Evolutionary conservation across 768 basidiomycete species (phyloP), one percentile per base, ranked within the genome.

Genomic region (Cytidiella melzeri): DNA sequence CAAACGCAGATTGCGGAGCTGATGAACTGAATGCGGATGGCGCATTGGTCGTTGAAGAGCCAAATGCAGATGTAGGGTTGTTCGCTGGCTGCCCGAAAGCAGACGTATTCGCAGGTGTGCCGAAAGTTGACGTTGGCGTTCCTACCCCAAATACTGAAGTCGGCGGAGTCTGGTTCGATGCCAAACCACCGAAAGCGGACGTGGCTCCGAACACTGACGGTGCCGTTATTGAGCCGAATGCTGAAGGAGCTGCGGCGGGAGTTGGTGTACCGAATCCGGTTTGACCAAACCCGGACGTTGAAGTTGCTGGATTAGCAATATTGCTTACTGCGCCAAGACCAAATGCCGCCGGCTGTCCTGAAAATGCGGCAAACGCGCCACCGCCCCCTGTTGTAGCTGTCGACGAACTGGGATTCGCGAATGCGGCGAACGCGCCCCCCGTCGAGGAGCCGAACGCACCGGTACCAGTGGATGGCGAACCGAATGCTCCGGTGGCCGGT

Each of bases 381-480:
- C 57, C 56, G 6, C 48, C 42, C 24, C 53, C 28, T 4, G 55
- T 56, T 9, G 52, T 55, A n/a, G 52, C 45, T 40, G 15, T 43
- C 5, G 58, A 19, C 3, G 47, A 20, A 12, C 45, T 27, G 15
- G 50, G 53, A 26, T 53, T 51, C 6, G 67, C 62, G 46, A 70
- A 70, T 1, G 72, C 72, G 38, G 70, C 64, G 48, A 83, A 83
- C 1, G 76, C 76, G 2, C 79, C 78, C 4, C 73, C 65, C 3
- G 73, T 69, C 4, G 77, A 10, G n/a, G n/a, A n/a, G n/a, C n/a
- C n/a, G n/a, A n/a, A n/a, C n/a, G n/a, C n/a, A n/a, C n/a, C n/a
- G n/a, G n/a, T n/a, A n/a, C n/a, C n/a, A n/a, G n/a, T n/a, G n/a
- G n/a, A n/a, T 73, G 52, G 75, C 76, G 49, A 80, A 72, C 20